These are phyloP conservation scores for Verticillium albo-atrum DNA, from an alignment of 2,329 filamentous ascomycete genomes.

Conservation along the genomic window DNA sequence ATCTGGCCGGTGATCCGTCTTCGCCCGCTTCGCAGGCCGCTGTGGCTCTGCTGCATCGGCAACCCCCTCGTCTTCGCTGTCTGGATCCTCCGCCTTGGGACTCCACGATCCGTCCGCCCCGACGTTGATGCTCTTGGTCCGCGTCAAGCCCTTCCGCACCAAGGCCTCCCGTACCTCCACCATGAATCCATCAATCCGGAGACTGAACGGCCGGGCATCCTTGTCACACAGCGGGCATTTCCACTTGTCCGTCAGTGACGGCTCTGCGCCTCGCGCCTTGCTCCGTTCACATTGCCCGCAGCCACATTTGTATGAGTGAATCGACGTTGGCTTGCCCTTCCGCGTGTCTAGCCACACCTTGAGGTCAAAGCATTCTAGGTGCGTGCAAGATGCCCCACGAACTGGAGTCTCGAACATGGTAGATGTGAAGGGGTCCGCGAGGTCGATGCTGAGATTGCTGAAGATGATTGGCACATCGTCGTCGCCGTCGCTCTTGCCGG, in stretches of 20 bases:
- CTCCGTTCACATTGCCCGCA: slow-evolving; percentile 22
- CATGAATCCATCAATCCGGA: slow-evolving; percentile 74
- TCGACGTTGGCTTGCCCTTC: slow-evolving; percentile 37
- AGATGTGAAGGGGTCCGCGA: slow-evolving; percentile 64
- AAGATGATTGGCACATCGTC: slow-evolving; percentile 61
- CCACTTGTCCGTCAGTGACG: slow-evolving; percentile 66
- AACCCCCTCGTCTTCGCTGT: slow-evolving; percentile 13
- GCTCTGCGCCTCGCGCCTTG: slow-evolving; percentile 29
- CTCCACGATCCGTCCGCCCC: slow-evolving; percentile 26
- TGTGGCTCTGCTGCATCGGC: background rate
- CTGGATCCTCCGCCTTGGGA: slow-evolving; percentile 23
- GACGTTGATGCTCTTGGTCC: slow-evolving; percentile 25
- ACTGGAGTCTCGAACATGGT: slow-evolving; percentile 66
- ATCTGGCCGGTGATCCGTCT: background rate
- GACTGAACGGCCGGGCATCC: slow-evolving; percentile 69
- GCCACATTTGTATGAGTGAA: slow-evolving; percentile 27
- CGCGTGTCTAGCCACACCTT: slow-evolving; percentile 73
- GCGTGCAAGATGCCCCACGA: slow-evolving; percentile 64
- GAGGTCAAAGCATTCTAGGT: slow-evolving; percentile 88
- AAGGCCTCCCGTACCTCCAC: slow-evolving; percentile 55
- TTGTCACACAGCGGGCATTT: slow-evolving; percentile 77
- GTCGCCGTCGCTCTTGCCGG: slow-evolving; percentile 33
- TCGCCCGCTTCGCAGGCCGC: slow-evolving; percentile 8
- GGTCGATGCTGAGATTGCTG: slow-evolving; percentile 54
- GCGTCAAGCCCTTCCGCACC: slow-evolving; percentile 10